Evolutionary conservation across 2,329 filamentous ascomycete genomes (phyloP).

Genomic region (Acrodontium crateriforme): DNA sequence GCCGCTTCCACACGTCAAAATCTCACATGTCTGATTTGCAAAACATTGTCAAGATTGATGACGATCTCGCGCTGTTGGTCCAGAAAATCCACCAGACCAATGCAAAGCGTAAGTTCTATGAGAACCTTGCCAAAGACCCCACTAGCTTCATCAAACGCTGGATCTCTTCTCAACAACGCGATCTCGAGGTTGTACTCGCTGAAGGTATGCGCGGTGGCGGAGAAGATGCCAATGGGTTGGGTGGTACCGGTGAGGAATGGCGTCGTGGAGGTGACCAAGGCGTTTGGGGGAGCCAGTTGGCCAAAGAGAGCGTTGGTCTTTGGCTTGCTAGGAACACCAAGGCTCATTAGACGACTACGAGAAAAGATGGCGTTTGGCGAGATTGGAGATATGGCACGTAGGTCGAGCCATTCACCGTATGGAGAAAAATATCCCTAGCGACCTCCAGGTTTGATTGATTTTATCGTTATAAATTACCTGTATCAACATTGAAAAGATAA

Average conservation of each 20-base stretch:
- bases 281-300: slow-evolving; percentile 49
- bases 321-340: slow-evolving; percentile 31
- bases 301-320: slow-evolving; percentile 47
- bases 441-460: background rate
- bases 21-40: slow-evolving; percentile 51
- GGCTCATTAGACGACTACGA: slow-evolving; percentile 2
- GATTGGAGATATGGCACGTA: background rate
- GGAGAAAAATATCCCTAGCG: background rate
- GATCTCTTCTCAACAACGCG: slow-evolving; percentile 81
- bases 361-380: background rate
- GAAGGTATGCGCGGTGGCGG: slow-evolving; percentile 51
- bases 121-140: slow-evolving; percentile 64
- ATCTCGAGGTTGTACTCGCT: slow-evolving; percentile 76
- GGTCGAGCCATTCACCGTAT: background rate
- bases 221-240: slow-evolving; percentile 35
- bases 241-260: slow-evolving; percentile 54
- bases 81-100: slow-evolving; percentile 75
- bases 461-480: background rate
- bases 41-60: slow-evolving; percentile 64
- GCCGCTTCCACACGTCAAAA: slow-evolving; percentile 25
- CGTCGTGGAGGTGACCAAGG: slow-evolving; percentile 47
- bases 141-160: slow-evolving; percentile 73
- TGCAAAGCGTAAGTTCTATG: slow-evolving; percentile 81
- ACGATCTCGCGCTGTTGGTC: slow-evolving; percentile 69
- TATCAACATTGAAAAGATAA: background rate